These are phyloP conservation scores for Vaccinium myrtillus DNA, from an alignment of 148 eudicot species.

Conservation along the genomic window DNA sequence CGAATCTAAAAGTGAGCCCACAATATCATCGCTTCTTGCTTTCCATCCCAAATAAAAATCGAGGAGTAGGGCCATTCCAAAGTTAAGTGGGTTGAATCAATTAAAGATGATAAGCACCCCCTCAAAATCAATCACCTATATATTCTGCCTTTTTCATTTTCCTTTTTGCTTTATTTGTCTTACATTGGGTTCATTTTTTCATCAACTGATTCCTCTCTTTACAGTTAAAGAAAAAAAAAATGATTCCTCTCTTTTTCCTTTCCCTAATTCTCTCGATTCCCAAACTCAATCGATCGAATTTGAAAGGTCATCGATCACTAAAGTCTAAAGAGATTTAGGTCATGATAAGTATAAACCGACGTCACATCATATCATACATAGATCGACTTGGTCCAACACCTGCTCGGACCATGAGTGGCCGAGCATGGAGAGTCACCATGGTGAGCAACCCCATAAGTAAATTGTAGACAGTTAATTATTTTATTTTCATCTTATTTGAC, in stretches of 20 bases:
- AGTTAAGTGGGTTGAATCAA: neutral
- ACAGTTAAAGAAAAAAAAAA: neutral
- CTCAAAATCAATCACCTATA: neutral
- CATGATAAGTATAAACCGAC: no score
- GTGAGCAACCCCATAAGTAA: no score
- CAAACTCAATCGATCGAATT: neutral
- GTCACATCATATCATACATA: no score
- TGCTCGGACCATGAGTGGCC: no score
- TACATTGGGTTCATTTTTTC: neutral
- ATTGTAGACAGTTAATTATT: no score
- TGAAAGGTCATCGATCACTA: neutral
- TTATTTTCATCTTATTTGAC: no score
- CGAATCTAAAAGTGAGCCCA: neutral
- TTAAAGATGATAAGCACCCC: neutral
- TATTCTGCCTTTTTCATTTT: neutral
- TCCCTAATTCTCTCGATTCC: neutral
- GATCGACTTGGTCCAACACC: no score
- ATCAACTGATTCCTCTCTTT: neutral
- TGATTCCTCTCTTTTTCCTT: neutral
- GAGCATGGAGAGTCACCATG: no score
- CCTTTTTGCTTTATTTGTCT: neutral
- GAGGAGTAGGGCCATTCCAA: constrained; percentile 4
- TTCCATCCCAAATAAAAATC: neutral
- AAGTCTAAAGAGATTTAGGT: neutral
- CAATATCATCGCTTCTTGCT: neutral